Conservation (phyloP, 352 stramenopile species). For the Phytophthora vignae region DNA sequence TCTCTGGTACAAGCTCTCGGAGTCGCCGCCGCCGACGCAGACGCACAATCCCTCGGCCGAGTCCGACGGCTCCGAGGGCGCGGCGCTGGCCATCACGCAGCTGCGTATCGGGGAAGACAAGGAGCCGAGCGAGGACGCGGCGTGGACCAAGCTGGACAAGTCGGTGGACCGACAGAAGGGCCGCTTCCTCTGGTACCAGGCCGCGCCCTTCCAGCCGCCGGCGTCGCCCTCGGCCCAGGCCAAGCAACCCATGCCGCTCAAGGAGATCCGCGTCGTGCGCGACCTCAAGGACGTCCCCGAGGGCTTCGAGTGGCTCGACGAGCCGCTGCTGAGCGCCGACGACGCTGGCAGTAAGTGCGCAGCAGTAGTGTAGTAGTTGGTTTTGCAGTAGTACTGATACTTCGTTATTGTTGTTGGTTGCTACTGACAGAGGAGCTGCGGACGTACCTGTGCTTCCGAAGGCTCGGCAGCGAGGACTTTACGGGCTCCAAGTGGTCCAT, state of each 20-base stretch:
- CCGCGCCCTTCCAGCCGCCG: conserved; percentile 35
- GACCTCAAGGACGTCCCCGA: conserved; percentile 71
- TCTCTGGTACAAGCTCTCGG: conserved; percentile 82
- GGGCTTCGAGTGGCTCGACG: conserved; percentile 64
- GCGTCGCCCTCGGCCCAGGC: conserved; percentile 11
- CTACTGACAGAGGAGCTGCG: conserved; percentile 52
- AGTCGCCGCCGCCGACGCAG: not conserved
- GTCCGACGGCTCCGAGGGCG: not conserved
- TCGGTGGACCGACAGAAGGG: conserved; percentile 66
- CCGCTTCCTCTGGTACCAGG: conserved; percentile 75
- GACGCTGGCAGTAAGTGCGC: conserved; percentile 40
- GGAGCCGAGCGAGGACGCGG: conserved; percentile 21
- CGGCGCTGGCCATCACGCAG: conserved; percentile 55
- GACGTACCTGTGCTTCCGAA: conserved; percentile 78
- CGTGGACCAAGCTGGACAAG: conserved; percentile 81
- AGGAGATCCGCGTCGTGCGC: conserved; percentile 83
- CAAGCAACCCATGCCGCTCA: conserved; percentile 57
- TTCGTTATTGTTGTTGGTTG: not conserved
- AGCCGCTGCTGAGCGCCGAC: conserved; percentile 55
- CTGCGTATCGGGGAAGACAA: conserved; percentile 51
- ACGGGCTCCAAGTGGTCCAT: conserved; percentile 78
- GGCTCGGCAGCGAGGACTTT: conserved; percentile 72
- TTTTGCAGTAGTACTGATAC: not conserved
- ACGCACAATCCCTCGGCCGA: not conserved
- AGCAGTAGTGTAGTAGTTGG: not conserved